Percentiles rank a stretch among this genome's conserved stretches.
Evolutionary conservation across 306 rosid species (phyloP).

Genomic region (Glycine tomentella): DNA sequence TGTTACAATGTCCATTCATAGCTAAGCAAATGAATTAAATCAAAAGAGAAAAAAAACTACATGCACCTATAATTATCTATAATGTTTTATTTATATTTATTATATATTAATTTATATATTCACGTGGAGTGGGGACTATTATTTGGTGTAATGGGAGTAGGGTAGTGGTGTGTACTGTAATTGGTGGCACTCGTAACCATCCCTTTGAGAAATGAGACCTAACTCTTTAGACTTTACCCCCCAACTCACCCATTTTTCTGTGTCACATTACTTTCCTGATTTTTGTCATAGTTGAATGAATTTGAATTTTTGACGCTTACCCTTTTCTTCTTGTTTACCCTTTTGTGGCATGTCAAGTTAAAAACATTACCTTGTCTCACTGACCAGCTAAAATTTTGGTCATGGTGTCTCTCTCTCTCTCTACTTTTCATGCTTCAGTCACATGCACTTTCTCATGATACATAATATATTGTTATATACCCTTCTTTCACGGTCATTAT

Average conservation of each 20-base stretch:
- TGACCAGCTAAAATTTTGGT: slow-evolving; percentile 32
- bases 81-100: neutral
- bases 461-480: too few relatives aligned
- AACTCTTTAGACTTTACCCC: slow-evolving; percentile 37
- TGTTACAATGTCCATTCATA: neutral
- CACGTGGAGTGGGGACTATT: slow-evolving; percentile 33
- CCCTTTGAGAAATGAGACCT: slow-evolving; percentile 40
- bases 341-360: slow-evolving; percentile 15
- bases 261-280: slow-evolving; percentile 41
- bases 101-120: neutral
- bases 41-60: slow-evolving; percentile 22
- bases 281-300: slow-evolving; percentile 25
- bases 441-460: slow-evolving; percentile 37
- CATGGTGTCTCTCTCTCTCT: slow-evolving; percentile 12
- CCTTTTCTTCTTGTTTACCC: slow-evolving; percentile 16
- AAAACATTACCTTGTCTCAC: slow-evolving; percentile 22
- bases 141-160: neutral
- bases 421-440: slow-evolving; percentile 44
- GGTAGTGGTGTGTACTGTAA: slow-evolving; percentile 34
- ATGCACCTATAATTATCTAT: slow-evolving; percentile 37
- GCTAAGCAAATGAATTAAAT: slow-evolving; percentile 16
- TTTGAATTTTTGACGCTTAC: slow-evolving; percentile 33
- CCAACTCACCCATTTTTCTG: slow-evolving; percentile 38
- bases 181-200: slow-evolving; percentile 40
- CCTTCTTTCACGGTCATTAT: neutral